Conservation (phyloP, 2,329 filamentous ascomycete genomes). For the Thielaviopsis cerberus region DNA sequence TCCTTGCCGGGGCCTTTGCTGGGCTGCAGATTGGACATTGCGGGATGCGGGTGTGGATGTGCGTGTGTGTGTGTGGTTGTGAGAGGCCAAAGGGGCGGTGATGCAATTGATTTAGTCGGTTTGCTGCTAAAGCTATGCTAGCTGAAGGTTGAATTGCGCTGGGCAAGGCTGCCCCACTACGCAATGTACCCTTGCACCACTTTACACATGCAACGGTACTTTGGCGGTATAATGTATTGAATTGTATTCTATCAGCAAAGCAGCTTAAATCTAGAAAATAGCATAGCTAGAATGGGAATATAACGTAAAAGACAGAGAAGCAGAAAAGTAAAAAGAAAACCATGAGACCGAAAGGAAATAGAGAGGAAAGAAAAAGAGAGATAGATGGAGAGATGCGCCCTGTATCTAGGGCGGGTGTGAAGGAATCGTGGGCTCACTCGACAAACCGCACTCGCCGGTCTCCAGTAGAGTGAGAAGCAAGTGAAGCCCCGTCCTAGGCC, state of each 20-base stretch:
- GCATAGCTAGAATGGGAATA: neutral
- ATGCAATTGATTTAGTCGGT: neutral
- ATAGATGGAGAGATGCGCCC: neutral
- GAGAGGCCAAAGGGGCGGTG: neutral
- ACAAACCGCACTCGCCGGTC: constrained; percentile 5
- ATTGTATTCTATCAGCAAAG: neutral
- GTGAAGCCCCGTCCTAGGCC: constrained; percentile 10
- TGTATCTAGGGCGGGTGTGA: no score
- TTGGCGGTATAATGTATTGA: neutral
- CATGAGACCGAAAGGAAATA: neutral
- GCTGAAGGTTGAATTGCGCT: neutral
- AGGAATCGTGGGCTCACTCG: constrained; percentile 4
- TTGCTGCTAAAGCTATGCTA: no score
- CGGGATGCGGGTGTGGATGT: neutral
- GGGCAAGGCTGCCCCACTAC: constrained; percentile 11
- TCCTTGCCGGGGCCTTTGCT: constrained; percentile 28
- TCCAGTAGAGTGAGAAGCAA: neutral
- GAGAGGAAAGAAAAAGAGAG: neutral
- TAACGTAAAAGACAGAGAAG: neutral
- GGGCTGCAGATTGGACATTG: constrained; percentile 34
- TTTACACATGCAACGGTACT: neutral
- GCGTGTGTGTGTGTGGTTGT: neutral
- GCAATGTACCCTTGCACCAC: neutral
- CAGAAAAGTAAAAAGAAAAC: neutral
- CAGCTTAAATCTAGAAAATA: neutral